Evolutionary conservation across 1,284 basidiomycete species (phyloP).

Genomic region (Lignosus rhinocerotis): DNA sequence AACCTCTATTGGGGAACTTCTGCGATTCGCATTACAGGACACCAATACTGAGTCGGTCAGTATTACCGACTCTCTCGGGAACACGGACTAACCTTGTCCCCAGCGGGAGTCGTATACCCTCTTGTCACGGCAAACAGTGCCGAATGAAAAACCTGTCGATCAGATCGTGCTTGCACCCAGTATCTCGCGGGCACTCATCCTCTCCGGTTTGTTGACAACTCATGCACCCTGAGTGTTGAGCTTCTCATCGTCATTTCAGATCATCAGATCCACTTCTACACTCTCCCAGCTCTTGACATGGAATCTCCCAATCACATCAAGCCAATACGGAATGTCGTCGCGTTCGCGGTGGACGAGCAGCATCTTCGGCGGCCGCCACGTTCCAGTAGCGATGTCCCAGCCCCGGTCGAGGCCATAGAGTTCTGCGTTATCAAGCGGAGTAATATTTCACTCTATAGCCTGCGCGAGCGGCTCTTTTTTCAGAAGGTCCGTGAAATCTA

Average conservation of each 20-base stretch:
- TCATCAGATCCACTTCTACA: constrained; percentile 77
- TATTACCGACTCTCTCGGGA: constrained; percentile 1
- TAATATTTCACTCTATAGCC: constrained; percentile 65
- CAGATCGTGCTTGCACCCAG: constrained; percentile 79
- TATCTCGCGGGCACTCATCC: constrained; percentile 67
- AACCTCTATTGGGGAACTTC: constrained; percentile 69
- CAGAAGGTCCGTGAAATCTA: constrained; percentile 50
- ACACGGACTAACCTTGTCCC: neutral
- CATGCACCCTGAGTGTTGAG: neutral
- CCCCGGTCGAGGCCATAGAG: constrained; percentile 60
- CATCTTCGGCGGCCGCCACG: constrained; percentile 60
- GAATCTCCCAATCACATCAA: constrained; percentile 61
- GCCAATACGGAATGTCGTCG: constrained; percentile 76
- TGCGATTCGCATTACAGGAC: constrained; percentile 65
- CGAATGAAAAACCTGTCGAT: constrained; percentile 66
- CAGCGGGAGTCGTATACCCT: constrained; percentile 68
- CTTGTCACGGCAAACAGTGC: constrained; percentile 65
- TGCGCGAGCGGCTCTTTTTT: constrained; percentile 60
- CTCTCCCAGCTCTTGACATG: constrained; percentile 76
- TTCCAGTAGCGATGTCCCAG: constrained; percentile 39
- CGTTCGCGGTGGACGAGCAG: constrained; percentile 80
- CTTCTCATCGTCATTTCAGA: constrained; percentile 45
- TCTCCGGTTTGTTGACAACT: constrained; percentile 55
- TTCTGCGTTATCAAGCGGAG: constrained; percentile 78
- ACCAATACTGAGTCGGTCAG: constrained; percentile 54